Base-by-base conservation (phyloP, 1,284 basidiomycete genomes). In the Boletus semigastroideus region DNA sequence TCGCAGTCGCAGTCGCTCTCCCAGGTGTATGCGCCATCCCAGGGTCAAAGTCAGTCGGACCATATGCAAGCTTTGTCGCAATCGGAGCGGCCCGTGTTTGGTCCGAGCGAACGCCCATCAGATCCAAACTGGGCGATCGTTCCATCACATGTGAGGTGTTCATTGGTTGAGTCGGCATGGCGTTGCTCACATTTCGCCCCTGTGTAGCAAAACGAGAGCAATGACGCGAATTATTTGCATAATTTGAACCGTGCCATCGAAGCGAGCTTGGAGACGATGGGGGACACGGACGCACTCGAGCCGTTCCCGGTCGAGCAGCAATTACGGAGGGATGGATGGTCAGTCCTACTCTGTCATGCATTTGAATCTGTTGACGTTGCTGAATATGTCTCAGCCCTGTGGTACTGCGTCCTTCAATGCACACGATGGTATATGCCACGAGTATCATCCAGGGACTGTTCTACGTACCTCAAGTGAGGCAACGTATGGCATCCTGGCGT, bases 121-220 rank as follows among this genome's bases (percentile, higher is more conserved):
- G 76, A 87, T 62, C 76, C 83, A 2, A 76, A 75, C 49, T 88
- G 86, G 86, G 81, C 83, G 41, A 67, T 88, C 61, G 85, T 86
- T 11, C 78, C 81, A 16, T 81, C 84, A 12, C 82, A 84, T 66
- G 86, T 84, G 68, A 55, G 65, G 2, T 17, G 34, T 31, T 31
- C 16, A 13, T 19, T 19, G n/a, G 6, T 5, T 22, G 33, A 19
- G 19, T 6, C 16, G 20, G n/a, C 9, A 14, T 20, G 33, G 22
- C 25, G 10, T 43, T 33, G 22, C 28, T 60, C 43, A 58, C 43
- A 34, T 41, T 38, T 19, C 19, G 45, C 9, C 8, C 11, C 19
- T 16, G 30, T 46, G 17, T 49, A 59, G 65, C 74, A 66, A 60
- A 69, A 48, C 57, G 64, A 44, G 52, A 72, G 7, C 66, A 68